These are phyloP conservation scores for Cylindrotheca fusiformis DNA, from an alignment of 108 stramenopile species.

Conservation along the genomic window DNA sequence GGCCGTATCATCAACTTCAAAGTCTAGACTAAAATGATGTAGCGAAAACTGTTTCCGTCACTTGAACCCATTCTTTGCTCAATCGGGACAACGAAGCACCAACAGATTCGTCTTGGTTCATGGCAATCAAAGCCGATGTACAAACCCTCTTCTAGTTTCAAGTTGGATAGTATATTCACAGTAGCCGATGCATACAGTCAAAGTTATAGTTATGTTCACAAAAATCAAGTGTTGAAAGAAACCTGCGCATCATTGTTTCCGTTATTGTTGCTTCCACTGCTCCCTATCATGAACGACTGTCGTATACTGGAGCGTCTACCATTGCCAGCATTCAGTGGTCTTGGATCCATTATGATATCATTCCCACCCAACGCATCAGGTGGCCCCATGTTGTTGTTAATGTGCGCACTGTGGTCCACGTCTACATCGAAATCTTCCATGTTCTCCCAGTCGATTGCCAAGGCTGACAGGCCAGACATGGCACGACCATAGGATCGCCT, in stretches of 20 bases:
- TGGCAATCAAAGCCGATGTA: no score
- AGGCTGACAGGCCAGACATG: constrained; percentile 84
- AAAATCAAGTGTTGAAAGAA: constrained; percentile 20
- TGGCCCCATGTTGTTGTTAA: constrained; percentile 58
- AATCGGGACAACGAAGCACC: no score
- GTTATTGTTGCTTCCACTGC: not conserved
- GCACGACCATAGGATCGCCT: constrained; percentile 78
- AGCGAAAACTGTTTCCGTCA: no score
- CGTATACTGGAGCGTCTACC: constrained; percentile 24
- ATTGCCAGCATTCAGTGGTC: constrained; percentile 11
- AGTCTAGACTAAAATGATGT: no score
- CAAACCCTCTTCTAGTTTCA: no score
- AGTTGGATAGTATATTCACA: no score
- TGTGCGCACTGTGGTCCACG: constrained; percentile 85
- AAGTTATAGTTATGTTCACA: no score
- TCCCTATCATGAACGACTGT: constrained; percentile 19
- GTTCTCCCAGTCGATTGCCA: constrained; percentile 90
- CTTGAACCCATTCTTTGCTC: no score
- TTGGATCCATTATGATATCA: constrained; percentile 15
- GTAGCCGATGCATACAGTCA: no score
- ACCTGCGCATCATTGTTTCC: constrained; percentile 13
- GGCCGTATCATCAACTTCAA: constrained; percentile 93
- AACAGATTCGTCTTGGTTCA: no score
- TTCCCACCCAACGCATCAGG: not conserved
- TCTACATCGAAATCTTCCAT: constrained; percentile 90